These are phyloP conservation scores for Diaporthe longicolla DNA, from an alignment of 2,329 filamentous ascomycete genomes.

Conservation along the genomic window DNA sequence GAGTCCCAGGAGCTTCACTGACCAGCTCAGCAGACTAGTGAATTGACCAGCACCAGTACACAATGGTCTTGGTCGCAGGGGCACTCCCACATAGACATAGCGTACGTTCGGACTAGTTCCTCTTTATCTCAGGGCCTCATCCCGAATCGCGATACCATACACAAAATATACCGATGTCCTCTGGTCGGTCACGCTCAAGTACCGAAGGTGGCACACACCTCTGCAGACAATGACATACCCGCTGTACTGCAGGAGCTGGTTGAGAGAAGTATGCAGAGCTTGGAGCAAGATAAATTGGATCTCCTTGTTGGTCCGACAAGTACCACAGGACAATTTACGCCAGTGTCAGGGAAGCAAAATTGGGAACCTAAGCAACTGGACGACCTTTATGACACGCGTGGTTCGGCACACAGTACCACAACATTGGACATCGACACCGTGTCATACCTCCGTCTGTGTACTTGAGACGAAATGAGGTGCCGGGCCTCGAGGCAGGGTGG, in stretches of 20 bases:
- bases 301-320: constrained; percentile 19
- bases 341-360: constrained; percentile 8
- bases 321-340: constrained; percentile 36
- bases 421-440: constrained; percentile 25
- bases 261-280: constrained; percentile 2
- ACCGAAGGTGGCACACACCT: constrained; percentile 36
- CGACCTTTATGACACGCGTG: background rate
- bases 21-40: background rate
- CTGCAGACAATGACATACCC: background rate
- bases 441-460: constrained; percentile 35
- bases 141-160: background rate
- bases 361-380: background rate
- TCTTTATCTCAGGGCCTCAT: background rate
- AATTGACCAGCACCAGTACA: background rate
- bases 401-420: constrained; percentile 30
- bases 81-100: background rate
- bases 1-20: constrained; percentile 3
- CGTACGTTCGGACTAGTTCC: background rate
- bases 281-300: constrained; percentile 25
- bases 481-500: background rate
- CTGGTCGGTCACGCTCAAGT: constrained; percentile 14
- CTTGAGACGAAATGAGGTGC: constrained; percentile 21
- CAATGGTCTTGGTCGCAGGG: constrained; percentile 4
- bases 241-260: background rate
- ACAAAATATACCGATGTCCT: background rate